These are phyloP conservation scores for Pseudotsuga menziesii DNA, from an alignment of 75 land plant genomes.

Conservation along the genomic window DNA sequence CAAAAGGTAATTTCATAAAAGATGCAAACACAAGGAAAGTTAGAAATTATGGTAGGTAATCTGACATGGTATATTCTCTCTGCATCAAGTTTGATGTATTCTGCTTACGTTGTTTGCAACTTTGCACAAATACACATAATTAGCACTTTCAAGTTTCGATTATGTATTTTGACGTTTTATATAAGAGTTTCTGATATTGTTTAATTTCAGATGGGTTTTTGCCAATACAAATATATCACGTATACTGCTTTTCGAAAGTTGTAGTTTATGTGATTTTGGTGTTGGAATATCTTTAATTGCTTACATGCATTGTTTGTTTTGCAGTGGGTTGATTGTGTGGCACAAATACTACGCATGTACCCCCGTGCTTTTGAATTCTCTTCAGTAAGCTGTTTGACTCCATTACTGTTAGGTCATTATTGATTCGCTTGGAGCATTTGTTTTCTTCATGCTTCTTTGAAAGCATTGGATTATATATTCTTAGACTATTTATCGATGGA, in stretches of 20 bases:
- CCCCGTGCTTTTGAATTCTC: constrained; percentile 97
- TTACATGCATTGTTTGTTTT: constrained; percentile 1
- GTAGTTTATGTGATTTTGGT: not conserved
- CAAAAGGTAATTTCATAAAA: not conserved
- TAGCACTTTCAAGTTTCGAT: not conserved
- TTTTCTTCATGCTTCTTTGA: constrained; percentile 3
- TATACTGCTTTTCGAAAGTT: not conserved
- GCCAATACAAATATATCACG: not conserved
- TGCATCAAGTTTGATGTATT: not conserved
- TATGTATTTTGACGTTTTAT: not conserved
- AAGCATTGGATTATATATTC: not conserved
- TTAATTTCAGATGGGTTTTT: no score
- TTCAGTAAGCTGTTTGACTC: constrained; percentile 74
- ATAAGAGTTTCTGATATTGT: not conserved
- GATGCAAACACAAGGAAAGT: not conserved
- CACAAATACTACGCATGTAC: constrained; percentile 87
- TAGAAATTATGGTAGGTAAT: not conserved
- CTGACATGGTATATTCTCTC: not conserved
- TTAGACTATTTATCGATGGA: not conserved
- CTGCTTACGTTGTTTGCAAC: not conserved
- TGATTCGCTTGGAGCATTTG: not conserved
- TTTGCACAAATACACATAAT: not conserved
- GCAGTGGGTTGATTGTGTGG: constrained; percentile 98
- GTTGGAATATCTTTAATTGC: not conserved
- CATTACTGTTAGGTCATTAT: not conserved